A percentile compares a stretch with the other conserved stretches of the same genome.
These are phyloP conservation scores for Wickerhamiella azymoides DNA, from an alignment of 805 yeast species.

Conservation along the genomic window DNA sequence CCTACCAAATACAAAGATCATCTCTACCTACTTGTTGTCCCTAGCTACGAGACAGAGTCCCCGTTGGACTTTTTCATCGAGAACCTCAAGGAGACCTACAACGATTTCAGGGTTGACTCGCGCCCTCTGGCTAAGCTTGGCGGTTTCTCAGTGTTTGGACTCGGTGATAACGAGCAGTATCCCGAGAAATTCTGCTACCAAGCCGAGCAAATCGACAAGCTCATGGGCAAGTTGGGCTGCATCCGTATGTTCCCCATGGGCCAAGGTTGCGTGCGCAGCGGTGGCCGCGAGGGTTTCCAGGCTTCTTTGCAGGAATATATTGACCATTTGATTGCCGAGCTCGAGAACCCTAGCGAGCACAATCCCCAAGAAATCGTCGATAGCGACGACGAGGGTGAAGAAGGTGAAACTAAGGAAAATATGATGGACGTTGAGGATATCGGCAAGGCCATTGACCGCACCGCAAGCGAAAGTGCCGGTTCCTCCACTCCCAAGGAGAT, in stretches of 20 bases:
- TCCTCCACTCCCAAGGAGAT: slow-evolving; percentile 46
- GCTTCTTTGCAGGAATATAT: slow-evolving; percentile 58
- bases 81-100: slow-evolving; percentile 61
- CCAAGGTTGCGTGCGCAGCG: slow-evolving; percentile 43
- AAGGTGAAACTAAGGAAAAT: slow-evolving; percentile 29
- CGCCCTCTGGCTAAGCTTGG: slow-evolving; percentile 54
- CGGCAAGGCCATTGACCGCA: slow-evolving; percentile 39
- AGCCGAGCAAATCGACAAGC: slow-evolving; percentile 57
- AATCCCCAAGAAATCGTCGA: slow-evolving; percentile 45
- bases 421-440: slow-evolving; percentile 80
- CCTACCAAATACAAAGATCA: slow-evolving; percentile 30
- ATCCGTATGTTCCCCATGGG: slow-evolving; percentile 76
- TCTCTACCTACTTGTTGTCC: slow-evolving; percentile 61
- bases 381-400: slow-evolving; percentile 38
- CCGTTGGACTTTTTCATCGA: slow-evolving; percentile 82
- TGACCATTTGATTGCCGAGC: slow-evolving; percentile 40
- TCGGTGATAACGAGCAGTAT: slow-evolving; percentile 84
- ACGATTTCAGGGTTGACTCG: slow-evolving; percentile 76
- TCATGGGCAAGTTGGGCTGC: slow-evolving; percentile 73
- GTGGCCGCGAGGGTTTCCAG: slow-evolving; percentile 23
- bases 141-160: slow-evolving; percentile 76
- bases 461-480: background rate
- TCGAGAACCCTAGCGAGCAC: slow-evolving; percentile 53
- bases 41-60: slow-evolving; percentile 85
- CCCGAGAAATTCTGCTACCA: slow-evolving; percentile 73